phyloP scores from a whole-genome alignment of 169 alveolate species.

The Plasmodium berghei region DNA sequence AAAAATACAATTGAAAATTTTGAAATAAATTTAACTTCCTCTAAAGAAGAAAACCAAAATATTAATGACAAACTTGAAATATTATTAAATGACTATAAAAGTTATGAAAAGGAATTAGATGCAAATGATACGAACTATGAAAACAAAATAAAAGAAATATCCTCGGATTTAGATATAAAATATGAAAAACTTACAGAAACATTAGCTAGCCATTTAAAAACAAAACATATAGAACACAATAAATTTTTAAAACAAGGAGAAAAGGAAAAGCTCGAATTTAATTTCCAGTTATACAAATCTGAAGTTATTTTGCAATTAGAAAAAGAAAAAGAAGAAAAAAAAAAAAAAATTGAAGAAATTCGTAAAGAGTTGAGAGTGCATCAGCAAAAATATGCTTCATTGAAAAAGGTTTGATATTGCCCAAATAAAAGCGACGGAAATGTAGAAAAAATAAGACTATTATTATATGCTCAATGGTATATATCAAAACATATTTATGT shows the following conservation, averaged over 20 bases:
- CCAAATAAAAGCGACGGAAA: too few species aligned
- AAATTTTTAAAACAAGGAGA: constrained; percentile 71
- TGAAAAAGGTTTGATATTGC: constrained; percentile 19
- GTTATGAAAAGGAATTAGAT: constrained; percentile 9
- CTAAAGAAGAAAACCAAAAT: constrained; percentile 4
- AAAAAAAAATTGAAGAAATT: constrained; percentile 14
- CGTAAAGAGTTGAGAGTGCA: constrained; percentile 23
- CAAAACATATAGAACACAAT: constrained; percentile 55
- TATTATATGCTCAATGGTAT: too few species aligned
- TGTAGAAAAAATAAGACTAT: too few species aligned
- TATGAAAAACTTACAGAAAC: constrained; percentile 41
- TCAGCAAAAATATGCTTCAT: constrained; percentile 41
- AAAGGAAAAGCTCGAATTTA: constrained; percentile 49
- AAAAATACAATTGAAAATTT: background rate
- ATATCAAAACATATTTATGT: too few species aligned
- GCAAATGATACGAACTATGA: background rate
- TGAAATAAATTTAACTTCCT: constrained; percentile 9
- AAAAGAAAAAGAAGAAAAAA: constrained; percentile 48
- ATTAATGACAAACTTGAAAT: constrained; percentile 6
- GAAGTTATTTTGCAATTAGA: constrained; percentile 35
- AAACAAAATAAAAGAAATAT: constrained; percentile 37
- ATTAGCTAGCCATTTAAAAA: constrained; percentile 20
- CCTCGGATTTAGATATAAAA: constrained; percentile 1
- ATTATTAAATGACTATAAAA: background rate
- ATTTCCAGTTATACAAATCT: constrained; percentile 43